Base-by-base conservation (phyloP, 345 rosid species). In the Euphorbia lathyris region DNA sequence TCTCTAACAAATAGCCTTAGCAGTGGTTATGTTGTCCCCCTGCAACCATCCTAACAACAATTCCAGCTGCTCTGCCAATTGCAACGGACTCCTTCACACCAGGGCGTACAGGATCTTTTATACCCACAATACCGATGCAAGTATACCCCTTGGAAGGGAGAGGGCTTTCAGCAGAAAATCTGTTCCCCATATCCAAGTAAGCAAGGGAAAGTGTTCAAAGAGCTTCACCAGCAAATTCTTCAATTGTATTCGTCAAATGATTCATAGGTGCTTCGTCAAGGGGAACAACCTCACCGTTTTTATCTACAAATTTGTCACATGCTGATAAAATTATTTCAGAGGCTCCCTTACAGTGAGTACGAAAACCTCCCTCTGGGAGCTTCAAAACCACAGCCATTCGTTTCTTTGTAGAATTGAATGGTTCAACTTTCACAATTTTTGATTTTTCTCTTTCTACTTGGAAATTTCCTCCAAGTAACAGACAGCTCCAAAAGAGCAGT, bases 171-270 rank as follows among this genome's bases (percentile, higher is more conserved):
- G 76, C 66, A 62, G 91, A 82, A 79, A 83, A 87, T 32, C 81
- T 85, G 71, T 71, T 79, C 75, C 86, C 89, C 17, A 87, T 53
- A 23, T 94, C 97, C 78, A 80, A 29, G 77, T 85, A 91, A 67
- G 93, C 95, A 14, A 94, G 90, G 84, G 97, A 94, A 71, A 94
- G 86, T 65, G 98, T 91, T 79, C 98, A 89, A 57, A 94, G 95
- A 70, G 97, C 89, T 83, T 91, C 98, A 77, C 82, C 74, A 51
- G 98, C 96, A 85, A 94, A 94, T 64, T 71, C 66, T 73, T 91
- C 93, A 6, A 94, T 91, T 42, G 80, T 78, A 67, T 79, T 71
- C 53, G 78, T 78, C 34, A 91, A 78, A 80, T 82, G 76, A 68
- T 58, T 80, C 59, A 50, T 29, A 6, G 86, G 79, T 67, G 72